Base-by-base conservation (phyloP, 2,329 filamentous ascomycete species). In the Trichoderma atroviride region DNA sequence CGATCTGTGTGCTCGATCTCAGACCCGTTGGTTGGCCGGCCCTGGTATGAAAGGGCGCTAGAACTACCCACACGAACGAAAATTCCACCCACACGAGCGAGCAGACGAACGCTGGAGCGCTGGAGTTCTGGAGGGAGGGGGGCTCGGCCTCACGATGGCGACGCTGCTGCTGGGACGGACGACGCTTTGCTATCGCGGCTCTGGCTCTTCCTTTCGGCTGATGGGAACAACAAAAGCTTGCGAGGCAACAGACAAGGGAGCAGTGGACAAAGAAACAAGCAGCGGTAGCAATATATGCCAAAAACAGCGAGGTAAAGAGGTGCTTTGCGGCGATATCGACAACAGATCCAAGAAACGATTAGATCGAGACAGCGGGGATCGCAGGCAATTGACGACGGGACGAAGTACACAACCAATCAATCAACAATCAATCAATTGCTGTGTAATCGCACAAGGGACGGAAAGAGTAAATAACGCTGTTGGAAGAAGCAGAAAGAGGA, bases 11-110 rank as follows among this genome's bases (percentile, higher is more conserved):
- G 37, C 66, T 61, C 69, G 59, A 69, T 63, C 69, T 69, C 66
- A 31, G 65, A 35, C 24, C 65, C 40, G 58, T 70, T 70, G 63
- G 69, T 63, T 67, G 58, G 69, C 57, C 59, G 50, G 50, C 2
- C 57, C 29, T 61, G 62, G 56, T 50, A 67, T 63, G 29, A 47
- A 67, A 53, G 62, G 50, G 62, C 47, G 76, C 76, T 76, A 74
- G 75, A 75, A 78, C 76, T 74, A 68, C 65, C 65, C 72, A 59
- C 63, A 62, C 40, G 57, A 24, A 24, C 58, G 55, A 70, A 66
- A 66, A 66, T 58, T 59, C 61, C 55, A 59, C 61, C 29, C 68
- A 60, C 68, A 61, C 55, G 43, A 24, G 22, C 47, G 16, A 35
- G 43, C 35, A 50, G 40, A 53, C 43, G 63, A 29, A 43, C 29